Conservation (phyloP, 1,284 basidiomycete genomes). For the Mycosarcoma maydis region DNA sequence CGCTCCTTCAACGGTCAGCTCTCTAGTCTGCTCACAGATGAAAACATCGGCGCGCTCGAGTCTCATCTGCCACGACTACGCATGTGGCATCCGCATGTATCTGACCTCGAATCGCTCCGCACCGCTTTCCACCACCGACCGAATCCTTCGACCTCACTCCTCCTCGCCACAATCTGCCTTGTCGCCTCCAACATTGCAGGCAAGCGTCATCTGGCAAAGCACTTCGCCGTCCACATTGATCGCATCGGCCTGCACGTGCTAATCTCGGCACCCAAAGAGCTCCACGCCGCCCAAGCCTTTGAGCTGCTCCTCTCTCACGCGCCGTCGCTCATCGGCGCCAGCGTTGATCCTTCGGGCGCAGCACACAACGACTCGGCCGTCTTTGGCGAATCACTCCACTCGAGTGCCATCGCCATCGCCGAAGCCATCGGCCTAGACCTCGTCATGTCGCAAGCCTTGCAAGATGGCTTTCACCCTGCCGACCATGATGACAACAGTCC, state of each 20-base stretch:
- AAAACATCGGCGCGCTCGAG: conserved; percentile 19
- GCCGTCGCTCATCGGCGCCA: conserved; percentile 24
- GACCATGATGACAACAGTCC: not conserved
- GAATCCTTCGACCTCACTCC: conserved; percentile 17
- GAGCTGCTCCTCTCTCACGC: conserved; percentile 24
- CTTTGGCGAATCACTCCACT: conserved; percentile 24
- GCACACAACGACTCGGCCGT: conserved; percentile 7
- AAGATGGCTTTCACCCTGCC: not conserved
- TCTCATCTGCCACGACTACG: conserved; percentile 8
- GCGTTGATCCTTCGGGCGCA: conserved; percentile 9
- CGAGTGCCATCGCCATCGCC: conserved; percentile 20
- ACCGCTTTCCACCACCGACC: not conserved
- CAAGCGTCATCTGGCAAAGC: conserved; percentile 8
- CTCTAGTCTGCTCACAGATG: conserved; percentile 16
- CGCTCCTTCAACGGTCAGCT: conserved; percentile 16
- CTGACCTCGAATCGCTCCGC: conserved; percentile 9
- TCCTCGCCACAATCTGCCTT: conserved; percentile 23
- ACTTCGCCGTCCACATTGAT: conserved; percentile 26
- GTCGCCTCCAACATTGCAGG: conserved; percentile 26
- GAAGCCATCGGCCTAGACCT: conserved; percentile 25
- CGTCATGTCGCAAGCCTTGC: conserved; percentile 10
- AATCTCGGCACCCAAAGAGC: conserved; percentile 24
- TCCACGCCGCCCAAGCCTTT: conserved; percentile 25
- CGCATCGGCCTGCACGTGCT: conserved; percentile 33
- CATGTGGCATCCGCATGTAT: conserved; percentile 36